Evolutionary conservation across 208 protist genomes (phyloP).

Genomic region (Leishmania tarentolae): DNA sequence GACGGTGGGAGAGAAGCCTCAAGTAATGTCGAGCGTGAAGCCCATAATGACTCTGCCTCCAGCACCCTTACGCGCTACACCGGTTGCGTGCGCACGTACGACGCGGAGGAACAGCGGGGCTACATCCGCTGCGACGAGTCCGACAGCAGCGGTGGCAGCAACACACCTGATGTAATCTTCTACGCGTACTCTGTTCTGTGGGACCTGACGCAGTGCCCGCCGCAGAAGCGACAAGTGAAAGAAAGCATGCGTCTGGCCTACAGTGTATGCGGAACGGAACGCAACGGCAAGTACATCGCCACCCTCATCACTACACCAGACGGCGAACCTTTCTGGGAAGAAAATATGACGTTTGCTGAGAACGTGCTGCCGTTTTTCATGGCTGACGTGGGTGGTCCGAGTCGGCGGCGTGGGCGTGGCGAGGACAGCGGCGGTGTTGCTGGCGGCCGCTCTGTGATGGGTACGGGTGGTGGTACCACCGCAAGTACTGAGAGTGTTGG

Average conservation of each 20-base stretch:
- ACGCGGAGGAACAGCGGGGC: constrained; percentile 67
- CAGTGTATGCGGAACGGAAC: constrained; percentile 52
- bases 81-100: constrained; percentile 66
- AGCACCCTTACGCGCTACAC: constrained; percentile 45
- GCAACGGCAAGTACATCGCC: constrained; percentile 59
- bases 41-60: neutral
- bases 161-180: constrained; percentile 55
- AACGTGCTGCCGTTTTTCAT: constrained; percentile 29
- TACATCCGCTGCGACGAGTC: constrained; percentile 66
- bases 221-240: constrained; percentile 42
- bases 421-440: constrained; percentile 19
- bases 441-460: constrained; percentile 10
- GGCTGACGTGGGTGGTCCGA: constrained; percentile 1
- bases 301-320: constrained; percentile 71
- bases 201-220: constrained; percentile 40
- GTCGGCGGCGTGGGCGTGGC: constrained; percentile 27
- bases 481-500: constrained; percentile 6
- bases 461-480: constrained; percentile 19
- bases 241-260: constrained; percentile 66
- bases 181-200: constrained; percentile 58
- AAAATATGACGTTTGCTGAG: constrained; percentile 55
- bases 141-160: constrained; percentile 13
- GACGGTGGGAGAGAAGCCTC: neutral
- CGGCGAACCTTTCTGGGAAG: constrained; percentile 44
- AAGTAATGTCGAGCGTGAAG: neutral